These are phyloP conservation scores for Collybiopsis luxurians DNA, from an alignment of 768 basidiomycete species.

Conservation along the genomic window DNA sequence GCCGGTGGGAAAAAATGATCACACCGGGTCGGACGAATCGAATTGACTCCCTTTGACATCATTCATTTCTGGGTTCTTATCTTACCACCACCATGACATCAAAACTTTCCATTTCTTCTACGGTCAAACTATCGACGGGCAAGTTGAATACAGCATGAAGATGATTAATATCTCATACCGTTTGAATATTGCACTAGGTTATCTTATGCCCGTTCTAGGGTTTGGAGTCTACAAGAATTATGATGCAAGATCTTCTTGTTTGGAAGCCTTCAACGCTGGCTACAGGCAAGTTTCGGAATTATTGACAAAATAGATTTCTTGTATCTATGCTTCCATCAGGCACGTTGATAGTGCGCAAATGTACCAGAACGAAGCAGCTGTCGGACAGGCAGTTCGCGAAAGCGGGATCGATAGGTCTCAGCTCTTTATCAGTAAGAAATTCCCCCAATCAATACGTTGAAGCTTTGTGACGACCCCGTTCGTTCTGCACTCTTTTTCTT, in stretches of 20 bases:
- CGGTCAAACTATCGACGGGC: conserved; percentile 9
- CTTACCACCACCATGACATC: not conserved
- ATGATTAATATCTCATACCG: not conserved
- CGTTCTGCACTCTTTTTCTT: not conserved
- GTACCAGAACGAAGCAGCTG: conserved; percentile 63
- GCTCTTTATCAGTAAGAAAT: conserved; percentile 64
- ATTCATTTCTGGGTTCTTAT: not conserved
- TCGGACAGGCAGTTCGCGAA: conserved; percentile 57
- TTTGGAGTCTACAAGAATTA: conserved; percentile 73
- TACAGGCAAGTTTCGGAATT: conserved; percentile 41
- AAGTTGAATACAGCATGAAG: not conserved
- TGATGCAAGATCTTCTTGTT: conserved; percentile 48
- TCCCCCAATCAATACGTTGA: not conserved
- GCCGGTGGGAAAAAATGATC: no score
- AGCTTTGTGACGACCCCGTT: not conserved
- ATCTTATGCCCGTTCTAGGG: conserved; percentile 62
- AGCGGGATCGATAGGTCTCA: conserved; percentile 56
- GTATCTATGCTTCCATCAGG: conserved; percentile 18
- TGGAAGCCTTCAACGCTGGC: conserved; percentile 64
- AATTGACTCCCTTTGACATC: not conserved
- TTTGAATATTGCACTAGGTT: conserved; percentile 36
- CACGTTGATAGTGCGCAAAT: conserved; percentile 74
- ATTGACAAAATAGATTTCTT: no score
- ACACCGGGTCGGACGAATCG: not conserved
- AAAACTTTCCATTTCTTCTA: conserved; percentile 4